Conservation (phyloP, 352 stramenopile species). For the Pythium periplocum region DNA sequence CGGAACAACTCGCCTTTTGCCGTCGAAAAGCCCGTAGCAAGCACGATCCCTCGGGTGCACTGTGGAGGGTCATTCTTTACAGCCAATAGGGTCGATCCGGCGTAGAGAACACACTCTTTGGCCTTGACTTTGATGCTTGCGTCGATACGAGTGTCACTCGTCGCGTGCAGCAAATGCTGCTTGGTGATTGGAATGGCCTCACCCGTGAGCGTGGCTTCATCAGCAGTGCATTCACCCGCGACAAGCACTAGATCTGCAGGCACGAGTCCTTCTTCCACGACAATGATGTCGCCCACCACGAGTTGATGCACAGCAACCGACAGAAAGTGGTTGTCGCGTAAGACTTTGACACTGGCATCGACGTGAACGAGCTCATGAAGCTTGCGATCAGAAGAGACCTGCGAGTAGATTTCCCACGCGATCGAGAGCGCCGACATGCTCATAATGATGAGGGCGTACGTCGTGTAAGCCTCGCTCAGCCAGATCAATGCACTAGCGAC, state of each 20-base stretch:
- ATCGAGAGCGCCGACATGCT: conserved; percentile 63
- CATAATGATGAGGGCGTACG: conserved; percentile 63
- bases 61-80: conserved; percentile 12
- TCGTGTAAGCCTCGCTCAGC: conserved; percentile 59
- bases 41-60: conserved; percentile 18
- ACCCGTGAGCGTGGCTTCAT: conserved; percentile 75
- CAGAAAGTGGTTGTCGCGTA: conserved; percentile 43
- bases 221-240: conserved; percentile 55
- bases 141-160: conserved; percentile 21
- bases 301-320: conserved; percentile 39
- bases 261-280: conserved; percentile 58
- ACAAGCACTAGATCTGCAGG: conserved; percentile 60
- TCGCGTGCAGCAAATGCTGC: conserved; percentile 19
- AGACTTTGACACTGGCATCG: conserved; percentile 49
- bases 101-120: conserved; percentile 51
- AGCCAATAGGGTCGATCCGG: conserved; percentile 37
- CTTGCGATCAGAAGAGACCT: conserved; percentile 58
- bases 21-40: conserved; percentile 26
- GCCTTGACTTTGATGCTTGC: conserved; percentile 31
- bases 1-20: conserved; percentile 34
- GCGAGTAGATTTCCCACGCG: conserved; percentile 58
- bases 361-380: conserved; percentile 53
- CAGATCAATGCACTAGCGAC: conserved; percentile 60
- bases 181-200: conserved; percentile 82
- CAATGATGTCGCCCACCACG: conserved; percentile 65